phyloP scores from a whole-genome alignment of 75 land plant genomes.

The Cupressus sempervirens region DNA sequence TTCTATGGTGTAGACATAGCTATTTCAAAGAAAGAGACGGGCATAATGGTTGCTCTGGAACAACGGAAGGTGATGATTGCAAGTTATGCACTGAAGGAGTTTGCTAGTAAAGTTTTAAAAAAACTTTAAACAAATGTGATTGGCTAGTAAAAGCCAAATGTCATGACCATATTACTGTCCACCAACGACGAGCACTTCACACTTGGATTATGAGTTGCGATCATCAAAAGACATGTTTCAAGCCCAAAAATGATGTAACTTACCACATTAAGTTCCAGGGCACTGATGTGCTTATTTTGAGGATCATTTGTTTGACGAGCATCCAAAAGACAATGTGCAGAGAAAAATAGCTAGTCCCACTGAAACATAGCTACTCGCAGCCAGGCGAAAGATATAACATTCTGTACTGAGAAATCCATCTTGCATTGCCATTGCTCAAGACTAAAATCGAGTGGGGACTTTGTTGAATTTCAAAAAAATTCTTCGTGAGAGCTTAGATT shows the following conservation, averaged over 20 bases:
- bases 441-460: too few relatives aligned
- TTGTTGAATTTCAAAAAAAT: too few relatives aligned
- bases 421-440: not conserved
- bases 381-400: not conserved
- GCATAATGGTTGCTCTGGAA: too few relatives aligned
- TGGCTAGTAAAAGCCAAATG: too few relatives aligned
- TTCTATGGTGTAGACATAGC: too few relatives aligned
- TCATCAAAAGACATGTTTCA: not conserved
- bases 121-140: too few relatives aligned
- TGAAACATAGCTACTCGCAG: not conserved
- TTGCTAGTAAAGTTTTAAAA: too few relatives aligned
- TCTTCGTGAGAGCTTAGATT: too few relatives aligned
- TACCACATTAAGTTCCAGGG: not conserved
- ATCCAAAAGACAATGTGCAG: not conserved
- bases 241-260: not conserved
- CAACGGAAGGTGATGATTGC: too few relatives aligned
- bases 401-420: not conserved
- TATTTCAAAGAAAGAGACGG: too few relatives aligned
- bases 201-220: not conserved
- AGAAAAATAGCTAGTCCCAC: constrained; percentile 2
- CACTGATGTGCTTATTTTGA: not conserved
- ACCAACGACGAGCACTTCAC: not conserved
- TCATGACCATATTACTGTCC: too few relatives aligned
- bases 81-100: too few relatives aligned
- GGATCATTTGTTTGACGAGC: not conserved